These are phyloP conservation scores for Posidonia oceanica DNA, from an alignment of 116 monocot species.

Conservation along the genomic window DNA sequence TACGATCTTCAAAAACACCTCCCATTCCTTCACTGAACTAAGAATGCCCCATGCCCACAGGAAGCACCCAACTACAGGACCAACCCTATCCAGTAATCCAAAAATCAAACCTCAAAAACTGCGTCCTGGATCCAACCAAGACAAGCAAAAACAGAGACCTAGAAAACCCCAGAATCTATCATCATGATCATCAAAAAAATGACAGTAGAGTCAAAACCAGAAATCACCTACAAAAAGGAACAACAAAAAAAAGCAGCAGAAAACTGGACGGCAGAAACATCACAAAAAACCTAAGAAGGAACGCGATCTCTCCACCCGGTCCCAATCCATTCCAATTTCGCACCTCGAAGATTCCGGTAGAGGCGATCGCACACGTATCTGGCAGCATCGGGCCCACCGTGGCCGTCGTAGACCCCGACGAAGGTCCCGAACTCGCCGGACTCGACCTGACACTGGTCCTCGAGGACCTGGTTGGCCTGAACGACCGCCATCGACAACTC, in stretches of 20 bases:
- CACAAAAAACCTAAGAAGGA: not conserved
- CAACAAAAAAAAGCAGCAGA: no score
- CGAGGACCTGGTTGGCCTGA: slow-evolving; percentile 52
- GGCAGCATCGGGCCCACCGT: slow-evolving; percentile 71
- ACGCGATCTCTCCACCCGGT: not conserved
- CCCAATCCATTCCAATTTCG: not conserved
- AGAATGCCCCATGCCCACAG: not conserved
- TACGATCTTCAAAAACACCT: not conserved
- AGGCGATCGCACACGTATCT: slow-evolving; percentile 57
- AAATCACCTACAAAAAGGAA: no score
- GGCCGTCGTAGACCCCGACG: slow-evolving; percentile 84
- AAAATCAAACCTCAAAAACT: not conserved
- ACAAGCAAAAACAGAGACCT: not conserved
- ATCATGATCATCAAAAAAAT: no score
- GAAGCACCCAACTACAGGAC: no score
- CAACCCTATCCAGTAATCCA: no score
- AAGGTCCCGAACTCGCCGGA: slow-evolving; percentile 46
- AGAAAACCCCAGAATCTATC: no score
- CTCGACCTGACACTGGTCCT: slow-evolving; percentile 72
- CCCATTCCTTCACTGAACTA: not conserved
- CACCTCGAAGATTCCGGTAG: slow-evolving; percentile 34
- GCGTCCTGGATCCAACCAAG: not conserved
- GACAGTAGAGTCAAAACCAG: no score
- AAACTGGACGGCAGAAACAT: not conserved
- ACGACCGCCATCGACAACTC: slow-evolving; percentile 59